phyloP scores from a whole-genome alignment of 352 stramenopile genomes.

The Globisporangium nunn region DNA sequence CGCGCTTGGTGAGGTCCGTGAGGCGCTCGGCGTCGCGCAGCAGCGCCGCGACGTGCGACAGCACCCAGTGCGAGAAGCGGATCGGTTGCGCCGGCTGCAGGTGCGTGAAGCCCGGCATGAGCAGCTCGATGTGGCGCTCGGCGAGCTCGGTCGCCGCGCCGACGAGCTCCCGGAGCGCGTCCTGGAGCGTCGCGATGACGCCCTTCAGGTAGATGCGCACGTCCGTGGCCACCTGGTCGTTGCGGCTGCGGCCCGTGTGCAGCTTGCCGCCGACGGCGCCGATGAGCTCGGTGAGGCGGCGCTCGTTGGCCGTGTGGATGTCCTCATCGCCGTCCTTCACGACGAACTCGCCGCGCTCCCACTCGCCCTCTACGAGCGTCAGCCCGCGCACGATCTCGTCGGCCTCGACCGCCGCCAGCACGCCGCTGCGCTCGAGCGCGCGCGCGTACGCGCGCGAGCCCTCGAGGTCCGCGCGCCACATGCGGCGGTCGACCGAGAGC shows the following conservation, averaged over 20 bases:
- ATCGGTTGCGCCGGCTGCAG: conserved; percentile 97
- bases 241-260: conserved; percentile 93
- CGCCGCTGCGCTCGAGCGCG: conserved; percentile 82
- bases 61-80: conserved; percentile 97
- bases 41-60: conserved; percentile 92
- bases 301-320: conserved; percentile 99
- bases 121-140: conserved; percentile 90
- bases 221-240: conserved; percentile 98
- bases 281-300: conserved; percentile 96
- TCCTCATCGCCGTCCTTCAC: conserved; percentile 95
- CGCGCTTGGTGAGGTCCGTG: conserved; percentile 89
- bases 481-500: conserved; percentile 95
- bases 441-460: conserved; percentile 95
- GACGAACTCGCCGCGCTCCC: conserved; percentile 71
- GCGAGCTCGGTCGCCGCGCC: conserved; percentile 83
- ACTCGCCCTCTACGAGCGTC: conserved; percentile 85
- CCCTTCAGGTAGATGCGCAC: conserved; percentile 92
- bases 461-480: conserved; percentile 95
- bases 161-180: conserved; percentile 91
- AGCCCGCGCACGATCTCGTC: conserved; percentile 84
- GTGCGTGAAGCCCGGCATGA: conserved; percentile 99
- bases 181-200: conserved; percentile 51
- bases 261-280: conserved; percentile 95
- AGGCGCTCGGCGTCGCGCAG: conserved; percentile 93
- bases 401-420: conserved; percentile 90